phyloP scores from a whole-genome alignment of 2,329 filamentous ascomycete species.

The Stagonosporopsis rhizophila region DNA sequence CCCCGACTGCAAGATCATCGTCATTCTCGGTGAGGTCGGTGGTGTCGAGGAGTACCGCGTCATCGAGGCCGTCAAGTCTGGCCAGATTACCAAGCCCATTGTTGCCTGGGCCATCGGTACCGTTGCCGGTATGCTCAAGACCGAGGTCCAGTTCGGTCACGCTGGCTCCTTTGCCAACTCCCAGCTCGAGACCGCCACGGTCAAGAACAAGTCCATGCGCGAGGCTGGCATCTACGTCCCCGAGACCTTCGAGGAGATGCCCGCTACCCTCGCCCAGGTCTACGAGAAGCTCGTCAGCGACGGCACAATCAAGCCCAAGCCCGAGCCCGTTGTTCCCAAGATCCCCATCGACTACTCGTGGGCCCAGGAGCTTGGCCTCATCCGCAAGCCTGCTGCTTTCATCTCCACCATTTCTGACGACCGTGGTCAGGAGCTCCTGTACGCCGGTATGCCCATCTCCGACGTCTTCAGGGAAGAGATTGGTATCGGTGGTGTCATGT shows the following conservation, averaged over 20 bases:
- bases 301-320: conserved; percentile 82
- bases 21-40: conserved; percentile 97
- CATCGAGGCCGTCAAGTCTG: conserved; percentile 95
- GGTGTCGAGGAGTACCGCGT: conserved; percentile 99
- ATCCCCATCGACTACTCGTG: conserved; percentile 99
- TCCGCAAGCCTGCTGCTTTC: conserved; percentile 99
- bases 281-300: conserved; percentile 88
- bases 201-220: conserved; percentile 97
- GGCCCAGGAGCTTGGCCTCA: conserved; percentile 98
- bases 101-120: conserved; percentile 99
- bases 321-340: conserved; percentile 95
- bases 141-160: conserved; percentile 99
- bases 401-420: conserved; percentile 99
- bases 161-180: conserved; percentile 99
- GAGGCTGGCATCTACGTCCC: conserved; percentile 95
- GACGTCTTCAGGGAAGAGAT: conserved; percentile 99
- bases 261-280: conserved; percentile 74
- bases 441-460: conserved; percentile 99
- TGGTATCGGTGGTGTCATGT: conserved; percentile 99
- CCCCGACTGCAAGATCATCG: conserved; percentile 95
- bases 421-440: conserved; percentile 98
- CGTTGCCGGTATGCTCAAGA: conserved; percentile 99
- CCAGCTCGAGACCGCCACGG: conserved; percentile 93
- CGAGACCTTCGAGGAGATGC: conserved; percentile 96
- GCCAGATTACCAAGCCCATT: conserved; percentile 95